Evolutionary conservation across 306 rosid genomes (phyloP).

Genomic region (Cucurbita ficifolia): DNA sequence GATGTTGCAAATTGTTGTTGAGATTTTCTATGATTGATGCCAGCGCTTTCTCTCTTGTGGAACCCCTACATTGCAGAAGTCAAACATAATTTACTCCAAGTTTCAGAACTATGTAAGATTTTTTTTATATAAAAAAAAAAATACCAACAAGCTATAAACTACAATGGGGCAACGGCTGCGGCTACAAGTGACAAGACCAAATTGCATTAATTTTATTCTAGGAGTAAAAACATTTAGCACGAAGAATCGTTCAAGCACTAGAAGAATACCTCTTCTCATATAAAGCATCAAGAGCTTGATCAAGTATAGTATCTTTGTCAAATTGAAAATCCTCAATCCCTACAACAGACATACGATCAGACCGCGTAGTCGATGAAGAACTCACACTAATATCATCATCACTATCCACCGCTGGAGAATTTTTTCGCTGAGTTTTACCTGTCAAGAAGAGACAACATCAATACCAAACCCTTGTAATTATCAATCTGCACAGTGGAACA

Average conservation of each 20-base stretch:
- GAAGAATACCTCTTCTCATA: slow-evolving; percentile 63
- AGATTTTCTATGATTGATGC: slow-evolving; percentile 46
- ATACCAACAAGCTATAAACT: neutral
- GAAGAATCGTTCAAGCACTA: neutral
- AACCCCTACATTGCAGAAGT: slow-evolving; percentile 38
- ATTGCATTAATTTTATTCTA: neutral
- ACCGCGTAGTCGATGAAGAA: slow-evolving; percentile 58
- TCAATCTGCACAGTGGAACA: neutral
- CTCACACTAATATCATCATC: slow-evolving; percentile 82
- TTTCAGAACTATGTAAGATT: neutral
- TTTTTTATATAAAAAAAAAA: neutral
- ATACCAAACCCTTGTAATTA: neutral
- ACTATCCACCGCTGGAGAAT: slow-evolving; percentile 44
- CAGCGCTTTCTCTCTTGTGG: slow-evolving; percentile 73
- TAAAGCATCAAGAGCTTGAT: slow-evolving; percentile 74
- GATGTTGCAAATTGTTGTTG: slow-evolving; percentile 52
- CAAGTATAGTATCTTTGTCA: slow-evolving; percentile 58
- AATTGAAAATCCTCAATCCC: slow-evolving; percentile 47
- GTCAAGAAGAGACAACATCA: neutral
- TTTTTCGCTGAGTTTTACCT: slow-evolving; percentile 77
- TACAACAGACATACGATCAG: slow-evolving; percentile 39
- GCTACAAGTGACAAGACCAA: neutral
- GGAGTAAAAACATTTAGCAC: neutral
- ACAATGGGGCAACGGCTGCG: neutral
- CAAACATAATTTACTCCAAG: neutral